A percentile compares a stretch with the other conserved stretches of the same genome.
phyloP scores from a whole-genome alignment of 1,284 basidiomycete species.

The Irpex sp. region DNA sequence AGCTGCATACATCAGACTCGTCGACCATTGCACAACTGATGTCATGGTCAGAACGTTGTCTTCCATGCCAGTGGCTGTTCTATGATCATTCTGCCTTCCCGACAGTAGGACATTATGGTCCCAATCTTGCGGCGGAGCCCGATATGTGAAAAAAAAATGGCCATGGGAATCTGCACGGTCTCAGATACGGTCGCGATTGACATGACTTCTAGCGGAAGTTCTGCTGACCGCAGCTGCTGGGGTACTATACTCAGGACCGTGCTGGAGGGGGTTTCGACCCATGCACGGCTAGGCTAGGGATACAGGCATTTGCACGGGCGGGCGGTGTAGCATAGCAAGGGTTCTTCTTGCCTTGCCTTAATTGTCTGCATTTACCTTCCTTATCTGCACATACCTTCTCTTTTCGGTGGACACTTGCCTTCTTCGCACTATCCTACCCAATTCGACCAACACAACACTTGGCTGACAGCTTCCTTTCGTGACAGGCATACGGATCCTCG shows the following conservation, averaged over 20 bases:
- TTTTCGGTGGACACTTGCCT: too few relatives aligned
- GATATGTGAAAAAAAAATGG: not conserved
- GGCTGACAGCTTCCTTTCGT: not conserved
- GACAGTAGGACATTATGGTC: not conserved
- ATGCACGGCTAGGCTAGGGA: not conserved
- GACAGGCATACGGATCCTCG: conserved; percentile 72
- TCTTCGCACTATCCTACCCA: too few relatives aligned
- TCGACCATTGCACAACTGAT: too few relatives aligned
- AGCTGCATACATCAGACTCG: too few relatives aligned
- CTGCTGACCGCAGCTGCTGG: not conserved
- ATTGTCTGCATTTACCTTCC: not conserved
- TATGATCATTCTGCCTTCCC: not conserved
- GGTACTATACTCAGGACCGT: too few relatives aligned
- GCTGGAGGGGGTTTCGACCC: not conserved
- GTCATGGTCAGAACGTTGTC: too few relatives aligned
- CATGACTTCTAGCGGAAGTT: not conserved
- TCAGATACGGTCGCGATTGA: not conserved
- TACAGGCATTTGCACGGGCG: not conserved
- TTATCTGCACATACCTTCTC: too few relatives aligned
- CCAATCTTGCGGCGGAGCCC: not conserved
- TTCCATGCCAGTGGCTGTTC: not conserved
- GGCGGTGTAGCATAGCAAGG: not conserved
- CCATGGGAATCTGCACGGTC: not conserved
- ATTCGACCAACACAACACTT: too few relatives aligned
- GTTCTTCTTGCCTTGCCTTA: not conserved